Base-by-base conservation (phyloP, 2,329 filamentous ascomycete genomes). In the Penicillium digitatum region DNA sequence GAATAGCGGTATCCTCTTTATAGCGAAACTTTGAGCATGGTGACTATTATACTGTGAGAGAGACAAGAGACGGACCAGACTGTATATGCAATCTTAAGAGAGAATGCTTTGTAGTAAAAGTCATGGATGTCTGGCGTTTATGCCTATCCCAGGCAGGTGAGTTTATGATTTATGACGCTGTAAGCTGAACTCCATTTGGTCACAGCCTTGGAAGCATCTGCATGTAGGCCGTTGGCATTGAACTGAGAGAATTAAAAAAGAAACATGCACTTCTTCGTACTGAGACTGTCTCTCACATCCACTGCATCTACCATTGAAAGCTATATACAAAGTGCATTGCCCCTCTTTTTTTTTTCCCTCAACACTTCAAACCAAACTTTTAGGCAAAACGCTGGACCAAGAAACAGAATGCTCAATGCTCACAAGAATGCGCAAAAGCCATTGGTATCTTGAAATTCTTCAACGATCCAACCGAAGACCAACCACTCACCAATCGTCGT, bases 401-500 rank as follows among this genome's bases (percentile, higher is more conserved):
- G 35, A 56, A 40, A 55, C 48, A 45, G 26, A 52, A 56, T 51
- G 56, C 53, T 47, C 43, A 44, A 54, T 57, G 39, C 47, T 51
- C 45, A 53, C 61, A 61, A 44, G 54, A 53, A 61, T 54, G 54
- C 51, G 48, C 44, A 61, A 56, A 54, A 52, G 44, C 44, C 35
- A 52, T 53, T 48, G 54, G 61, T 64, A 64, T 65, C 54, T 58
- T 52, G 46, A 55, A 62, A 26, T 50, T 56, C 44, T 29, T 49
- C 14, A 54, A 60, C 37, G 26, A 45, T 32, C 20, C 35, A 48
- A 45, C 43, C 54, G 27, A 32, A 6, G 44, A 48, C 29, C 14
- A 48, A 52, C 22, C 20, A 42, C 54, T 73, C 65, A 77, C 75
- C 75, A 78, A 63, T 78, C 75, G 44, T 78, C 74, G 55, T 77